Conservation (phyloP, 192 early-diverging fungal species). For the Backusella tarrabulga region DNA sequence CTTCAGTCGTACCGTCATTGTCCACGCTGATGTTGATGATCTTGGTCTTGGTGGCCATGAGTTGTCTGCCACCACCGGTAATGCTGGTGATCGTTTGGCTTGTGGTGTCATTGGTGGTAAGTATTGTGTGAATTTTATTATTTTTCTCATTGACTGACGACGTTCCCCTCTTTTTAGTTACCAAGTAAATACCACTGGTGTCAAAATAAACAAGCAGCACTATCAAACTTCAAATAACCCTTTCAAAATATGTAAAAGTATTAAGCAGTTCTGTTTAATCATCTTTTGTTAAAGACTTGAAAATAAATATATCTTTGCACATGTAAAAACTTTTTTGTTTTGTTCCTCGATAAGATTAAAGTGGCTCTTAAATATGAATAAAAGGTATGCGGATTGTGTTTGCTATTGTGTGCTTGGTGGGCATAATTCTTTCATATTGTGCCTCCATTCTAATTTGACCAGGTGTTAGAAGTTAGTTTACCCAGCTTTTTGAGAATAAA, state of each 20-base stretch:
- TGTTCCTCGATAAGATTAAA: neutral
- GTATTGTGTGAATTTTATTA: neutral
- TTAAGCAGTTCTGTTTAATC: neutral
- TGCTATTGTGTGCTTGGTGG: no score
- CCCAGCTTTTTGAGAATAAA: no score
- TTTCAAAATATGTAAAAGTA: neutral
- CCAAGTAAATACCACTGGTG: slow-evolving; percentile 4
- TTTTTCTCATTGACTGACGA: neutral
- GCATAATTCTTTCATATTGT: no score
- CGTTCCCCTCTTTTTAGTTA: neutral
- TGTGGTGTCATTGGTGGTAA: slow-evolving; percentile 88
- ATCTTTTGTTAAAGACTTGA: neutral
- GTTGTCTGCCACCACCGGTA: slow-evolving; percentile 78
- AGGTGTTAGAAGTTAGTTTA: no score
- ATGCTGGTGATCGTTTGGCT: slow-evolving; percentile 81
- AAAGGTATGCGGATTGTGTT: no score
- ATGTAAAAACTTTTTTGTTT: neutral
- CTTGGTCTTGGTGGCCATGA: slow-evolving; percentile 75
- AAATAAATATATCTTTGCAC: neutral
- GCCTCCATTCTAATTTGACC: no score
- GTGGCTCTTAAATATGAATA: no score
- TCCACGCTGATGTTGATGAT: slow-evolving; percentile 86
- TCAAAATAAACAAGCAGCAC: neutral
- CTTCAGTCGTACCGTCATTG: slow-evolving; percentile 72
- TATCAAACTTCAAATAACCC: neutral